Evolutionary conservation across 1,284 basidiomycete genomes (phyloP).

Genomic region (Sanghuangporus sanghuang): DNA sequence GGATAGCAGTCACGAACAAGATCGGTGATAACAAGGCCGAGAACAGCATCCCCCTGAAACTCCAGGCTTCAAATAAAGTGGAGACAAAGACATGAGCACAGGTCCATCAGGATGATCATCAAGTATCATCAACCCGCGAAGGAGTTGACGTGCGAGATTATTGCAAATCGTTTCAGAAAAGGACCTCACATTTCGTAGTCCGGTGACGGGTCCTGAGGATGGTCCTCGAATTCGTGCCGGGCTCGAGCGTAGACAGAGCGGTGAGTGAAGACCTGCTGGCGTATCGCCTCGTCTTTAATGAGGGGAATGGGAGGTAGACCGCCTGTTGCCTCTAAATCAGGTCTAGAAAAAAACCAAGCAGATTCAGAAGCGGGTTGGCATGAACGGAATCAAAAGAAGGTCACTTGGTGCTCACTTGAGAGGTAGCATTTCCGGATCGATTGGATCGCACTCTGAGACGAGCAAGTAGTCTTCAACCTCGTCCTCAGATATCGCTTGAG

Average conservation of each 20-base stretch:
- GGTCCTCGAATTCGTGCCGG: slow-evolving; percentile 69
- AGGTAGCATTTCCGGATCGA: neutral
- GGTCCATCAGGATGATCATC: neutral
- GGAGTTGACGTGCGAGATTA: neutral
- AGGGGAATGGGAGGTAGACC: slow-evolving; percentile 44
- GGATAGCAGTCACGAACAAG: slow-evolving; percentile 61
- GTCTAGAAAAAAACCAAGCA: neutral
- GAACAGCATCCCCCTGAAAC: slow-evolving; percentile 67
- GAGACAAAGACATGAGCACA: neutral
- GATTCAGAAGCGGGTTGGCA: neutral
- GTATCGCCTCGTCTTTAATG: slow-evolving; percentile 40
- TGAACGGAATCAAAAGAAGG: neutral
- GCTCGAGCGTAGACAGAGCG: slow-evolving; percentile 62
- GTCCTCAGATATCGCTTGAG: neutral
- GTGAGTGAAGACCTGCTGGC: slow-evolving; percentile 63
- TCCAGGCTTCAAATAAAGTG: slow-evolving; percentile 44
- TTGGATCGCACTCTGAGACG: neutral
- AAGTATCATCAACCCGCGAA: slow-evolving; percentile 1
- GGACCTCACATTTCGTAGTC: slow-evolving; percentile 67
- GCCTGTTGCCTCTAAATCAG: neutral
- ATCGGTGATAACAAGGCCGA: slow-evolving; percentile 58
- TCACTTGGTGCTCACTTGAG: neutral
- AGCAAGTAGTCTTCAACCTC: neutral
- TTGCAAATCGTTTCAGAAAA: neutral
- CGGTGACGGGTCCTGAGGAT: slow-evolving; percentile 59